A percentile compares a stretch with the other conserved stretches of the same genome.
Evolutionary conservation across 2,329 filamentous ascomycete genomes (phyloP).

Genomic region (Penicillium digitatum): DNA sequence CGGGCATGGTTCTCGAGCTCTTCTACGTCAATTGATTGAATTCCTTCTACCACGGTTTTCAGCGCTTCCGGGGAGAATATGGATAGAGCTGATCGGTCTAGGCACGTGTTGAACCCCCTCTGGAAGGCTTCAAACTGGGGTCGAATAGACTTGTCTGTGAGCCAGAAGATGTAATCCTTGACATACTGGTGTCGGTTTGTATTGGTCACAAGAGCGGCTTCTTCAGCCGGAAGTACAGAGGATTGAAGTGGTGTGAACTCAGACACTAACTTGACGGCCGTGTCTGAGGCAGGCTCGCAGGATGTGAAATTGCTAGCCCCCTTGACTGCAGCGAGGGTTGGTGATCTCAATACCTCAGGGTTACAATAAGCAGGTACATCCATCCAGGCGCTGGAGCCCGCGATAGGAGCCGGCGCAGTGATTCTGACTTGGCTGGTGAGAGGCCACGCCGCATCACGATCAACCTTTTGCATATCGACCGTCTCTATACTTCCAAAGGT

Average conservation of each 20-base stretch:
- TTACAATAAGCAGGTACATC: conserved; percentile 23
- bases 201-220: conserved; percentile 72
- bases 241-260: conserved; percentile 25
- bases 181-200: conserved; percentile 75
- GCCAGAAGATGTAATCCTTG: conserved; percentile 76
- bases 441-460: conserved; percentile 38
- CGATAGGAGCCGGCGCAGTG: background rate
- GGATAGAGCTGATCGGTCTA: conserved; percentile 65
- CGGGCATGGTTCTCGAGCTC: conserved; percentile 67
- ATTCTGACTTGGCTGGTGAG: conserved; percentile 8
- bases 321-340: conserved; percentile 24
- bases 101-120: conserved; percentile 71
- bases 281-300: conserved; percentile 10
- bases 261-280: conserved; percentile 22
- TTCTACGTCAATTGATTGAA: conserved; percentile 71
- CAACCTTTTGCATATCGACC: conserved; percentile 52
- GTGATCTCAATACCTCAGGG: conserved; percentile 16
- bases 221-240: conserved; percentile 37
- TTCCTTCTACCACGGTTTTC: conserved; percentile 76
- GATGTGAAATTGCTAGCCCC: conserved; percentile 13
- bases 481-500: conserved; percentile 52
- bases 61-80: conserved; percentile 69
- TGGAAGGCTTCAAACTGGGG: conserved; percentile 78
- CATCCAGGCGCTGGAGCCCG: conserved; percentile 21
- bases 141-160: conserved; percentile 71